Evolutionary conservation across 176 grass and related monocot species (phyloP), one percentile per base, ranked within the genome.

Genomic region (Eleusine indica): DNA sequence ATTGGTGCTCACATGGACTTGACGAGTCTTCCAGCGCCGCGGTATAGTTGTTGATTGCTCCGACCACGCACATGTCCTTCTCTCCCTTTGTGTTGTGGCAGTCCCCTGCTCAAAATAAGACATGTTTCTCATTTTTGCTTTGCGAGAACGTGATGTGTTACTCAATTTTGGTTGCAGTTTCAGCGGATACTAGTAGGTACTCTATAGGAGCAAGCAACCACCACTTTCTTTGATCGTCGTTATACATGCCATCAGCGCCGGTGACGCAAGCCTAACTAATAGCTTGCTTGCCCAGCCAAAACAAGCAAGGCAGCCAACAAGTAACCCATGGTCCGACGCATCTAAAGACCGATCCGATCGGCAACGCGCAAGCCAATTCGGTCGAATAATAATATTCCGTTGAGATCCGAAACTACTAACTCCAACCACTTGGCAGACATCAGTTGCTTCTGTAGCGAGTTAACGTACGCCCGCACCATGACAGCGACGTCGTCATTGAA

Each of bases 31-130:
- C 6, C 0, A 94, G 84, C 43, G 88, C 87, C 16, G 48, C 67
- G 0, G 93, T 94, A 78, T 94, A 94, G 74, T 95, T 95, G 78
- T 92, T 95, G 61, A 95, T 96, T 7, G 93, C 93, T 35, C 87
- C 90, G 14, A 84, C 90, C 42, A 96, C 90, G 37, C 93, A 96
- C 83, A 82, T 75, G 67, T 89, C 61, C 85, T 87, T 46, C 84
- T 85, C 54, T 12, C 88, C 88, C 11, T 76, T 63, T 0, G 68
- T 67, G 47, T 92, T 78, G 65, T 96, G 94, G 65, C 94, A 96
- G 65, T 91, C 94, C 47, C 94, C 94, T 96, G 28, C 6, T 63
- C 21, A 71, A 60, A 19, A 52, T 52, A 56, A 54, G 19, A 60
- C 19, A 60, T 5, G 19, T 60, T 60, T 60, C 21, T 10, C 21